Evolutionary conservation across 202 grass and related monocot genomes (phyloP), one percentile per base, ranked within the genome.

Genomic region (Musa balbisiana): DNA sequence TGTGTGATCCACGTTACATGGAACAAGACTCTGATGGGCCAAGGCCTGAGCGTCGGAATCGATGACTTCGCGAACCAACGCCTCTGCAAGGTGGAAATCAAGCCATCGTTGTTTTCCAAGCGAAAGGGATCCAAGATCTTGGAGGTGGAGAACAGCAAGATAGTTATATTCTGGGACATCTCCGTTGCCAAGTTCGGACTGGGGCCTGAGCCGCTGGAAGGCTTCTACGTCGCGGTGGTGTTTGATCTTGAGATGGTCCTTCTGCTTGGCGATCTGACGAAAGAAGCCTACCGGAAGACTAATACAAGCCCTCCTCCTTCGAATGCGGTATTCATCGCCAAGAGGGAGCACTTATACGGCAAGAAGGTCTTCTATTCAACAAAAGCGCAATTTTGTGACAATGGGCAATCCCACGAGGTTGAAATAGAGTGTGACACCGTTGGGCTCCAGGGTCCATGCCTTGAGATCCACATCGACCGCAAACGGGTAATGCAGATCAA

Each of bases 11-110:
- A 21, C 24, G 22, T 29, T 13, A 67, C 64, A 12, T 67, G 64
- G 64, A 67, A 25, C 64, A 67, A 67, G 22, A 43, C 2, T 21
- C 64, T 67, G 23, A 33, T 67, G 2, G 64, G 64, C 23, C 64
- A 67, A 43, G 22, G 23, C 8, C 25, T 67, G 12, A 27, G 64
- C 64, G 25, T 67, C 64, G 64, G 23, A 3, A 67, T 67, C 13
- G 24, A 67, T 27, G 64, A 67, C 25, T 13, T 13, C 13, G 64
- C 11, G 4, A 21, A 21, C 64, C 64, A 29, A 13, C 25, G 64
- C 22, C 64, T 67, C 64, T 67, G 64, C 64, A 67, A 67, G 64
- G 64, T 15, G 23, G 64, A 67, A 19, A 67, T 67, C 22, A 67
- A 67, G 64, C 64, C 64, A 15, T 67, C 25, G 64, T 10, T 67